Percentiles rank a stretch among this genome's conserved stretches.
Evolutionary conservation across 495 filamentous ascomycete species (phyloP).

Genomic region (Hypoxylon fuscum): DNA sequence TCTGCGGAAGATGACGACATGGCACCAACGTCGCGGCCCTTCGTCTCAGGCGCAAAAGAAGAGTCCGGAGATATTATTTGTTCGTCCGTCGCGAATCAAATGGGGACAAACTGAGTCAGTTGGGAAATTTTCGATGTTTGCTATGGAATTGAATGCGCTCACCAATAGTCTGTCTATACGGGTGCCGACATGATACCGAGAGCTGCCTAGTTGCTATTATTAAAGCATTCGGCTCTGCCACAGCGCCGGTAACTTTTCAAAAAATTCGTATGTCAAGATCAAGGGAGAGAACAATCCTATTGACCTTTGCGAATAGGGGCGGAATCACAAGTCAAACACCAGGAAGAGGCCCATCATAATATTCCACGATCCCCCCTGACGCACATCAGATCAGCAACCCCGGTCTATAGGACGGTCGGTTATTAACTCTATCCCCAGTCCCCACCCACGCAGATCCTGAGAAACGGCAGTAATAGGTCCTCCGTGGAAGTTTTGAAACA

Average conservation of each 20-base stretch:
- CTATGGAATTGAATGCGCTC: background rate
- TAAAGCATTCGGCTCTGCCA: no score
- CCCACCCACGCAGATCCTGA: slow-evolving; percentile 9
- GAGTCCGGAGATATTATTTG: slow-evolving; percentile 6
- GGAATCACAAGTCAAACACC: background rate
- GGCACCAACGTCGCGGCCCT: slow-evolving; percentile 14
- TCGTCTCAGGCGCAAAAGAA: slow-evolving; percentile 15
- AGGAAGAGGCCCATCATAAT: slow-evolving; percentile 3
- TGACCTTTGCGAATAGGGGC: background rate
- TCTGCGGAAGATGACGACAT: slow-evolving; percentile 22
- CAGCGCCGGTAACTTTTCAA: no score
- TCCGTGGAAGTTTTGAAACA: slow-evolving; percentile 14
- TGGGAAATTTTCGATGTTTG: background rate
- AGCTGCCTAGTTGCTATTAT: no score
- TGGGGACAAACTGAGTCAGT: background rate
- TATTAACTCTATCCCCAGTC: slow-evolving; percentile 21
- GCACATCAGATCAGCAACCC: slow-evolving; percentile 12
- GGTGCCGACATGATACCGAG: no score
- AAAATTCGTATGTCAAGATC: no score
- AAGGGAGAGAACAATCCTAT: no score
- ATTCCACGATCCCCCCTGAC: background rate
- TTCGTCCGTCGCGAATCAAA: slow-evolving; percentile 6
- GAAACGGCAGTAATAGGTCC: background rate
- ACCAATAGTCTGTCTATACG: no score
- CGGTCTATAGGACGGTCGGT: slow-evolving; percentile 12